A percentile compares a stretch with the other conserved stretches of the same genome.
Evolutionary conservation across 228 moss, liverwort and hornwort genomes (phyloP).

Genomic region (Sphagnum magellanicum): DNA sequence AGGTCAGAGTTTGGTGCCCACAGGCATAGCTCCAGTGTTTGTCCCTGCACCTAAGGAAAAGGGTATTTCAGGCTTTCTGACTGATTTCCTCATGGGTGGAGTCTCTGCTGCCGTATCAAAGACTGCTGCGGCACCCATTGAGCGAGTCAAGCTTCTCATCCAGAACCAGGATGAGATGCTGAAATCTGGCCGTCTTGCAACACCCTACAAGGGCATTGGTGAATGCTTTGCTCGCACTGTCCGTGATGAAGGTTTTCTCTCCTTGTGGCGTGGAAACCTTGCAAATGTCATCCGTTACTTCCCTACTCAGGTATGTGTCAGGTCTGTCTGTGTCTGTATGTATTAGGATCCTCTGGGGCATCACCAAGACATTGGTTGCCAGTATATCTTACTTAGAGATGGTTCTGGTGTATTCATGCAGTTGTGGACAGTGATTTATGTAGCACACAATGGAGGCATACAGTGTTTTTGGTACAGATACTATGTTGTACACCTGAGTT

Average conservation of each 20-base stretch:
- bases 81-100: slow-evolving; percentile 9
- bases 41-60: slow-evolving; percentile 5
- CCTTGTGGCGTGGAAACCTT: slow-evolving; percentile 34
- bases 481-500: too few species aligned
- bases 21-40: slow-evolving; percentile 2
- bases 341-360: not conserved
- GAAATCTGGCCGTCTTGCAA: slow-evolving; percentile 1
- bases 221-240: slow-evolving; percentile 33
- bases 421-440: not conserved
- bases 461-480: too few species aligned
- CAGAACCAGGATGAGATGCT: slow-evolving; percentile 1
- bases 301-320: slow-evolving; percentile 1
- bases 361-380: not conserved
- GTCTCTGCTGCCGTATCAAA: slow-evolving; percentile 7
- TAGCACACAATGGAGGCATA: not conserved
- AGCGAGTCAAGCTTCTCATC: slow-evolving; percentile 6
- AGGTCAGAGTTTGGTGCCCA: not conserved
- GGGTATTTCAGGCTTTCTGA: not conserved
- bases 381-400: too few species aligned
- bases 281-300: slow-evolving; percentile 10
- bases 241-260: slow-evolving; percentile 25
- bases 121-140: slow-evolving; percentile 10
- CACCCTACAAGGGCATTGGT: slow-evolving; percentile 4
- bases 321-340: not conserved
- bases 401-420: too few species aligned